phyloP scores from a whole-genome alignment of 345 rosid species.

The Arabis hirsuta region DNA sequence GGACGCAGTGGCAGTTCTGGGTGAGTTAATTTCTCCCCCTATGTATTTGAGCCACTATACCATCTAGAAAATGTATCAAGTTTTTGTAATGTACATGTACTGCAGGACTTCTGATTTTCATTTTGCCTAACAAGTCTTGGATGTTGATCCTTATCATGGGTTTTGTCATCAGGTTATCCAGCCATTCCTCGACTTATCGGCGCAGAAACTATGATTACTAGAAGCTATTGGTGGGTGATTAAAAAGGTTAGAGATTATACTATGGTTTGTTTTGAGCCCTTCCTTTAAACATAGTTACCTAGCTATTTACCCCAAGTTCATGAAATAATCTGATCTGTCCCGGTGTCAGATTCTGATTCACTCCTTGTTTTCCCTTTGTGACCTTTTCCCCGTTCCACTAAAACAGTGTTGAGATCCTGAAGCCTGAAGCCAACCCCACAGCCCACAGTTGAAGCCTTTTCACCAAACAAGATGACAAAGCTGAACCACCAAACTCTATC shows the following conservation, averaged over 20 bases:
- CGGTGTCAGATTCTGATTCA: slow-evolving; percentile 72
- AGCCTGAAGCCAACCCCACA: slow-evolving; percentile 94
- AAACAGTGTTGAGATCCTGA: slow-evolving; percentile 91
- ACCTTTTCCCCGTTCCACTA: slow-evolving; percentile 71
- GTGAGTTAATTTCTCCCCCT: slow-evolving; percentile 52
- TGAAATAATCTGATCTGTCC: slow-evolving; percentile 39
- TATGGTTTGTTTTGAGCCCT: slow-evolving; percentile 43
- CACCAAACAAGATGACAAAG: slow-evolving; percentile 90
- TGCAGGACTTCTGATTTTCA: neutral
- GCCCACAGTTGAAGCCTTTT: slow-evolving; percentile 77
- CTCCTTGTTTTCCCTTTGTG: slow-evolving; percentile 69
- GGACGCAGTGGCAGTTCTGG: slow-evolving; percentile 79
- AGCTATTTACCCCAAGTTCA: slow-evolving; percentile 52
- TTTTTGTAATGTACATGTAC: neutral
- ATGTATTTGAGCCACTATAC: neutral
- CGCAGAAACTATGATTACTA: slow-evolving; percentile 91
- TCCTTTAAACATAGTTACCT: slow-evolving; percentile 49
- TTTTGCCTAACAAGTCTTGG: slow-evolving; percentile 12
- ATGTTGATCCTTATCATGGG: slow-evolving; percentile 45
- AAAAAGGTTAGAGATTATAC: slow-evolving; percentile 56
- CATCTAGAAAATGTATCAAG: no score
- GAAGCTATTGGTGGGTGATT: slow-evolving; percentile 52
- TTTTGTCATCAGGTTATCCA: slow-evolving; percentile 81
- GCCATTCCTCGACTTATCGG: slow-evolving; percentile 74
- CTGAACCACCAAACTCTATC: slow-evolving; percentile 79